These are phyloP conservation scores for Geosmithia morbida DNA, from an alignment of 2,329 filamentous ascomycete species.

Conservation along the genomic window DNA sequence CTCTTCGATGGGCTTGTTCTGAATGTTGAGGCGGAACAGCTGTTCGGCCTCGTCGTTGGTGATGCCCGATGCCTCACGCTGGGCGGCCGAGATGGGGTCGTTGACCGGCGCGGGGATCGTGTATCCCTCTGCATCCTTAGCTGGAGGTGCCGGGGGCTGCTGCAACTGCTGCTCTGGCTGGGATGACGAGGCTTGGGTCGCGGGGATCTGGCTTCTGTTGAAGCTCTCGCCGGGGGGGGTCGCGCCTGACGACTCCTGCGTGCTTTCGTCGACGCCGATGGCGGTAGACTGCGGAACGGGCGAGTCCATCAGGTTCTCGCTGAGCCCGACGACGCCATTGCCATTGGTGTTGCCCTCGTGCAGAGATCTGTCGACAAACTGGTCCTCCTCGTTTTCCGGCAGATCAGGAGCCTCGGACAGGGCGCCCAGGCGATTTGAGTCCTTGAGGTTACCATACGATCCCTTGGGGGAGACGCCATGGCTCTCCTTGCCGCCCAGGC, in stretches of 20 bases:
- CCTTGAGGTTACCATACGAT: conserved; percentile 44
- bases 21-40: conserved; percentile 67
- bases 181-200: not conserved
- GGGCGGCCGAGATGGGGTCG: conserved; percentile 56
- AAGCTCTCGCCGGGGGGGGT: not conserved
- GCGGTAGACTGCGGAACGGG: conserved; percentile 17
- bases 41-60: conserved; percentile 44
- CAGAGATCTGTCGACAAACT: conserved; percentile 7
- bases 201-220: not conserved
- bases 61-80: conserved; percentile 43
- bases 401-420: conserved; percentile 41
- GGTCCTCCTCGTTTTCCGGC: conserved; percentile 11
- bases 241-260: conserved; percentile 15
- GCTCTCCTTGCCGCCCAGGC: conserved; percentile 48
- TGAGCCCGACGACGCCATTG: conserved; percentile 24
- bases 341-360: conserved; percentile 21
- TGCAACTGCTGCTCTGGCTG: not conserved
- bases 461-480: conserved; percentile 36
- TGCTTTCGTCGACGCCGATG: conserved; percentile 30
- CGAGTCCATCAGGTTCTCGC: conserved; percentile 14
- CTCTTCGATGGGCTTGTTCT: conserved; percentile 63
- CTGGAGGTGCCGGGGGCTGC: conserved; percentile 10
- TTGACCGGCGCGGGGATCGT: conserved; percentile 52
- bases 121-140: conserved; percentile 63
- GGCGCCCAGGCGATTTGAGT: conserved; percentile 38